Evolutionary conservation across 2,329 filamentous ascomycete species (phyloP).

Genomic region (Pezicula rhizophila): DNA sequence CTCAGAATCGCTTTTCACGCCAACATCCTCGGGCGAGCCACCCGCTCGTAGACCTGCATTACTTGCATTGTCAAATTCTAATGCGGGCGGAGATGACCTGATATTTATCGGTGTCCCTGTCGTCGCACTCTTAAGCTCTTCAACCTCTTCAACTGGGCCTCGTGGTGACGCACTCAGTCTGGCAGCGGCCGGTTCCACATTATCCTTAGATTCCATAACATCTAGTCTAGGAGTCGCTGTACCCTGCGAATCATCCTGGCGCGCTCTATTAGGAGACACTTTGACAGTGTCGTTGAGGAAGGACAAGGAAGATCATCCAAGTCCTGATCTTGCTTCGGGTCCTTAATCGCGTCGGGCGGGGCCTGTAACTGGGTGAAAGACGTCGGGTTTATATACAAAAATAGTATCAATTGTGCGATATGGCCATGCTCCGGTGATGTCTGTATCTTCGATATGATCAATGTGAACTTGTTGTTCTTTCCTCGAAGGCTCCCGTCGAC

Average conservation of each 20-base stretch:
- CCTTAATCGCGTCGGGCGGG: not conserved
- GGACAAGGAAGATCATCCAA: constrained; percentile 28
- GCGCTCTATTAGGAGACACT: constrained; percentile 25
- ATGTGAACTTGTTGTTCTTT: no score
- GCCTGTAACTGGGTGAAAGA: not conserved
- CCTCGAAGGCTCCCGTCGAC: no score
- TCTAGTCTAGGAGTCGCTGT: constrained; percentile 24
- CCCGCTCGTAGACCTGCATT: constrained; percentile 13
- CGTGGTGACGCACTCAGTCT: constrained; percentile 15
- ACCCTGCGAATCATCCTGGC: constrained; percentile 25
- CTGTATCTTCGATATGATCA: no score
- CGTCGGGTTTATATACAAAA: not conserved
- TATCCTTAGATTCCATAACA: constrained; percentile 26
- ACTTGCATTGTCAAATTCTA: constrained; percentile 14
- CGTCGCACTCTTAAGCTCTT: constrained; percentile 13
- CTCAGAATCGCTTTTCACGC: constrained; percentile 58
- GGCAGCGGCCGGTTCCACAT: constrained; percentile 16
- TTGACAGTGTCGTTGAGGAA: constrained; percentile 22
- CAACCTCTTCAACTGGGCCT: constrained; percentile 12
- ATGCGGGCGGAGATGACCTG: constrained; percentile 25
- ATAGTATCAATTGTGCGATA: no score
- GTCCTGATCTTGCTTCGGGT: constrained; percentile 13
- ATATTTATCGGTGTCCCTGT: constrained; percentile 20
- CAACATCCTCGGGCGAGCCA: constrained; percentile 9
- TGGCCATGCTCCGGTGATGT: no score